Base-by-base conservation (phyloP, 129 eudicot genomes). In the Kitagawia praeruptora region DNA sequence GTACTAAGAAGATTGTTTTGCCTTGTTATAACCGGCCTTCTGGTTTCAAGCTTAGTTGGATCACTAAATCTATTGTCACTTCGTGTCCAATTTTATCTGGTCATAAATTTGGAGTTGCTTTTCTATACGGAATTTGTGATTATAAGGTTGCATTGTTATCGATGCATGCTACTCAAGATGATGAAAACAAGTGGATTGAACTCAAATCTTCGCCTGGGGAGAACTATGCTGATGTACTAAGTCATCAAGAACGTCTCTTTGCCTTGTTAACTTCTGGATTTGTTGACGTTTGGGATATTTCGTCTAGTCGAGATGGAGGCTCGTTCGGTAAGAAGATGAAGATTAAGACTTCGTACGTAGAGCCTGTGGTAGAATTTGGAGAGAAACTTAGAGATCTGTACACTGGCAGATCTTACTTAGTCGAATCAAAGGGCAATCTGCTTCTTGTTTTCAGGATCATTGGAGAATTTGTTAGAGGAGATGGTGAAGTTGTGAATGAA, bases 381-480 rank as follows among this genome's bases (percentile, higher is more conserved):
- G 69, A n/a, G 1, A 0, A 61, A n/a, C 1, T 61, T 25, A 61
- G 69, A 61, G 34, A 61, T 25, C 69, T 61, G 0, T 61, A 61
- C 11, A 61, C 69, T 61, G 15, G 69, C 1, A 23, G 11, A n/a
- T n/a, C 2, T 10, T 85, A 78, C 31, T 38, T 85, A 37, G 84
- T 70, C 4, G 63, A 66, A 49, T 73, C 82, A 0, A 15, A 1
- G 0, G 80, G 82, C 9, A 46, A 28, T 31, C 2, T 61, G 69
- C 42, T 72, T 45, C 58, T 82, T 5, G 80, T 77, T 12, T 13
- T 10, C 11, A 82, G 81, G 74, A 18, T 13, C 10, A 44, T 78
- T 23, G 84, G 84, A 3, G 84, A 61, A 61, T 61, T 61, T 61
- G 69, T 84, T 6, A 77, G 48, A 23, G 79, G 64, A 3, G 53